A percentile compares a stretch with the other conserved stretches of the same genome.
Conservation (phyloP, 192 early-diverging fungal genomes). For the Coemansia javaensis region DNA sequence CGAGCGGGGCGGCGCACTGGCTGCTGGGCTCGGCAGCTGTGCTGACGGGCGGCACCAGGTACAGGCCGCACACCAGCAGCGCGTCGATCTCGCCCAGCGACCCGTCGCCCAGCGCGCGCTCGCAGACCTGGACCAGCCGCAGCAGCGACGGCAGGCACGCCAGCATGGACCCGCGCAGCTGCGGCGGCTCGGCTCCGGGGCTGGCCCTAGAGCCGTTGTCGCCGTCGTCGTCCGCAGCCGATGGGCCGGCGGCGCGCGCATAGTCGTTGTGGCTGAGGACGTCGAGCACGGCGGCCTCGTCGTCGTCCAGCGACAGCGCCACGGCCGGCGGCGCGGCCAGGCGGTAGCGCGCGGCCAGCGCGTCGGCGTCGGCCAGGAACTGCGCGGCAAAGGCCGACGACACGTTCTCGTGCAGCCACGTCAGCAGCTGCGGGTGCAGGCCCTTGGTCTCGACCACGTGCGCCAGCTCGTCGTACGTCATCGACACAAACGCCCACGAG, state of each 20-base stretch:
- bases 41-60: constrained; percentile 4
- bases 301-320: constrained; percentile 29
- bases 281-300: constrained; percentile 30
- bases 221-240: too few species aligned
- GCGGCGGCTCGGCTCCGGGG: constrained; percentile 1
- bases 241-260: too few species aligned
- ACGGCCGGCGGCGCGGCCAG: constrained; percentile 1
- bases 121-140: constrained; percentile 67
- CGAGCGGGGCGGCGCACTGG: too few species aligned
- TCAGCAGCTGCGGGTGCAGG: constrained; percentile 54
- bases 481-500: constrained; percentile 60
- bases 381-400: constrained; percentile 56
- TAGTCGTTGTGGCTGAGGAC: constrained; percentile 33
- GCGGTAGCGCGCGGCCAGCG: constrained; percentile 15
- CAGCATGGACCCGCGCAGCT: constrained; percentile 37
- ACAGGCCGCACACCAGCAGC: constrained; percentile 58
- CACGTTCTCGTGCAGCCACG: constrained; percentile 66
- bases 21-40: too few species aligned
- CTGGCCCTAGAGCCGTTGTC: too few species aligned
- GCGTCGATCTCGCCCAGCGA: constrained; percentile 63
- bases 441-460: constrained; percentile 53
- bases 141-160: constrained; percentile 62
- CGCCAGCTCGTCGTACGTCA: constrained; percentile 71
- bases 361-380: constrained; percentile 51
- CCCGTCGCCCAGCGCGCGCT: constrained; percentile 53